Percentiles rank a stretch among this genome's conserved stretches.
Conservation (phyloP, 2,329 filamentous ascomycete genomes). For the Ambrosiella cleistominuta region DNA sequence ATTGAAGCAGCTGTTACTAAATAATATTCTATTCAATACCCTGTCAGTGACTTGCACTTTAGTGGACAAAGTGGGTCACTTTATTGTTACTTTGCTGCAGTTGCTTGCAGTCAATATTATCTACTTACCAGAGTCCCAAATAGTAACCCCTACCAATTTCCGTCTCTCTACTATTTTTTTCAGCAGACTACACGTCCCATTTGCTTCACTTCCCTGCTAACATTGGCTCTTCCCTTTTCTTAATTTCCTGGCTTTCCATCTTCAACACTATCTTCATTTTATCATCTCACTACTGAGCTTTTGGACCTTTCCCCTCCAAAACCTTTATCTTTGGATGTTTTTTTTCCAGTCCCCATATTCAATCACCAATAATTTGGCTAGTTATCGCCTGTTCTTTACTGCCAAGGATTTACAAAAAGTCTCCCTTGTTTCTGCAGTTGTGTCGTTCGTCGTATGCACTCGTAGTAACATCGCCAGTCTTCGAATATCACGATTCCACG, state of each 20-base stretch:
- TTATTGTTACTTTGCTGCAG: neutral
- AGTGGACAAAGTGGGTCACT: neutral
- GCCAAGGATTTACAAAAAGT: neutral
- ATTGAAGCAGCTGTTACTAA: too few species aligned
- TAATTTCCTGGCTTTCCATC: neutral
- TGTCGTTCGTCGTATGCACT: neutral
- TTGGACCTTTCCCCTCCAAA: neutral
- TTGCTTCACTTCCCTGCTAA: neutral
- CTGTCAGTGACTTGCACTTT: neutral
- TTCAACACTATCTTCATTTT: neutral
- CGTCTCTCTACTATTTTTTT: neutral
- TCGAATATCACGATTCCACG: neutral
- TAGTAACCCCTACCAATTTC: neutral
- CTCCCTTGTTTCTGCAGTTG: neutral
- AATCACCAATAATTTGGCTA: too few species aligned
- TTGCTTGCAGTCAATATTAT: neutral
- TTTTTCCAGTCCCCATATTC: too few species aligned
- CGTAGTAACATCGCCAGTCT: neutral
- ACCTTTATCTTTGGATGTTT: too few species aligned
- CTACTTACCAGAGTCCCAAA: too few species aligned
- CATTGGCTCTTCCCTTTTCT: neutral
- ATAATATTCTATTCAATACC: neutral
- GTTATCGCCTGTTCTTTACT: neutral
- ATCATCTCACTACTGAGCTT: neutral
- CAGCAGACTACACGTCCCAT: neutral